Evolutionary conservation across 208 protist species (phyloP).

Genomic region (Giardia duodenalis): DNA sequence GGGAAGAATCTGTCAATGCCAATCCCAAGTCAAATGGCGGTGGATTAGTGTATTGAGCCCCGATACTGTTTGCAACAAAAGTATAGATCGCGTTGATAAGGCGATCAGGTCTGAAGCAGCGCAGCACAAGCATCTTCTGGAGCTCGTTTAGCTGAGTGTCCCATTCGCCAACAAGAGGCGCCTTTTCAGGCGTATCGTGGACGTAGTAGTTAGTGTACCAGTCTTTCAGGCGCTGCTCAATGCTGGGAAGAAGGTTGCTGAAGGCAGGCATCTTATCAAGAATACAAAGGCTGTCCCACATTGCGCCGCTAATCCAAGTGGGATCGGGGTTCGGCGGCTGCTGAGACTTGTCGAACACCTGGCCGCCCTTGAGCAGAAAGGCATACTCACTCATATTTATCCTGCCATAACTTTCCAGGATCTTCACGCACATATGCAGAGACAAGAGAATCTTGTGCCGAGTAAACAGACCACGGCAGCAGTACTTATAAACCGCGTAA

Average conservation of each 20-base stretch:
- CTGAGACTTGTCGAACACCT: conserved; percentile 68
- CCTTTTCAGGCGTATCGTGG: conserved; percentile 69
- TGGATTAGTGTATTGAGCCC: conserved; percentile 74
- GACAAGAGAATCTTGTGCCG: conserved; percentile 92
- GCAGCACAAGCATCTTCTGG: conserved; percentile 79
- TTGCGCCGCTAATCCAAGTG: conserved; percentile 73
- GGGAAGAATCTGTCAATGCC: conserved; percentile 59
- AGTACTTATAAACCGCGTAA: conserved; percentile 80
- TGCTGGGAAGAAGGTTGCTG: conserved; percentile 68
- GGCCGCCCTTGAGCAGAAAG: conserved; percentile 83
- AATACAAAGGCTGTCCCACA: conserved; percentile 86
- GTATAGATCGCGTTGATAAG: conserved; percentile 77
- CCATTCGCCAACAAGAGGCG: conserved; percentile 79
- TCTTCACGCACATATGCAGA: conserved; percentile 89
- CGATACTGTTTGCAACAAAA: conserved; percentile 80
- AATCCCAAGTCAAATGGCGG: conserved; percentile 74
- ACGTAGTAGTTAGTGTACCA: conserved; percentile 78
- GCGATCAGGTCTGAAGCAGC: conserved; percentile 83
- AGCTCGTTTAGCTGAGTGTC: conserved; percentile 60
- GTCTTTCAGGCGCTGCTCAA: conserved; percentile 73
- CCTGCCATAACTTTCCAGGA: conserved; percentile 57
- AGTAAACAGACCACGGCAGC: conserved; percentile 90
- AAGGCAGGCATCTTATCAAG: conserved; percentile 79
- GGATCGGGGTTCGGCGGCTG: conserved; percentile 72
- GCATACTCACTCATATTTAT: conserved; percentile 85